Percentiles rank a stretch among this genome's conserved stretches.
Evolutionary conservation across 108 stramenopile species (phyloP).

Genomic region (Parietichytrium sp.): DNA sequence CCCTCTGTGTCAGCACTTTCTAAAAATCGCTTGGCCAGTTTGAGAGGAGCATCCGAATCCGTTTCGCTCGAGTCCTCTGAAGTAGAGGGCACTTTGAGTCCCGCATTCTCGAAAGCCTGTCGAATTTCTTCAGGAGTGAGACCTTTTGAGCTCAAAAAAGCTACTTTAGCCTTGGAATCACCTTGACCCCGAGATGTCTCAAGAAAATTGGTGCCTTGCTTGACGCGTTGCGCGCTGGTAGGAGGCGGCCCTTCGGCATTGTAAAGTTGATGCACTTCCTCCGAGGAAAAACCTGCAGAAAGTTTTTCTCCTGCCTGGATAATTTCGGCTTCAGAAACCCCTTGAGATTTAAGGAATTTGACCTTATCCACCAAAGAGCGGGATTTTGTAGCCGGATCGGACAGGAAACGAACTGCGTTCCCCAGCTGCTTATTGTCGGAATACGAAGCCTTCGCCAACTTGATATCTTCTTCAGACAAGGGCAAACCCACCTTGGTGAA

Average conservation of each 20-base stretch:
- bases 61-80: neutral
- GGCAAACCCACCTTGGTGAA: neutral
- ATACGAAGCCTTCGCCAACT: neutral
- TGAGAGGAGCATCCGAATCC: neutral
- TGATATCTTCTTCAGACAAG: neutral
- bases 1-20: neutral
- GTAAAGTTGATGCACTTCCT: too few relatives aligned
- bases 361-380: neutral
- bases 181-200: too few relatives aligned
- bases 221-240: too few relatives aligned
- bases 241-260: too few relatives aligned
- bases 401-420: constrained; percentile 9
- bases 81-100: neutral
- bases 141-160: neutral
- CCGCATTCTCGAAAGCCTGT: neutral
- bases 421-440: neutral
- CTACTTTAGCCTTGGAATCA: too few relatives aligned
- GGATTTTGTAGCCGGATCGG: too few relatives aligned
- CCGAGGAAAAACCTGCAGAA: too few relatives aligned
- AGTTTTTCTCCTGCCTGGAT: too few relatives aligned
- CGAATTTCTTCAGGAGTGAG: neutral
- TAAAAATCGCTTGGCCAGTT: neutral
- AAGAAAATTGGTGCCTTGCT: too few relatives aligned
- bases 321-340: neutral
- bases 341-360: neutral